A percentile compares a stretch with the other conserved stretches of the same genome.
These are phyloP conservation scores for Fonsecaea pedrosoi DNA, from an alignment of 2,329 filamentous ascomycete species.

Conservation along the genomic window DNA sequence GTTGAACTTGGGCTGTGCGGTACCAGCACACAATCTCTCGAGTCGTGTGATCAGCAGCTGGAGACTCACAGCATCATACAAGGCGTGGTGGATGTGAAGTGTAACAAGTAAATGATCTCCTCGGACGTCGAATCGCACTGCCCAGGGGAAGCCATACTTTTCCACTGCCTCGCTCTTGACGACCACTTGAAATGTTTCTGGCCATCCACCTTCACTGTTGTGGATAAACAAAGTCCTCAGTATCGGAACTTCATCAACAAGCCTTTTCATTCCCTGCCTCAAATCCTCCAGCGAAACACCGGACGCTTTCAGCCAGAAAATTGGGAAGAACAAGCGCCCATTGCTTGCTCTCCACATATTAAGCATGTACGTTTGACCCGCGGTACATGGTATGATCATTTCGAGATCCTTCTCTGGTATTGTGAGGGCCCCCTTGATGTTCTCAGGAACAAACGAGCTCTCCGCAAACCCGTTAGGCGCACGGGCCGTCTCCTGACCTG, in stretches of 20 bases:
- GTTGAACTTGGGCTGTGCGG: conserved; percentile 32
- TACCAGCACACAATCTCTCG: conserved; percentile 50
- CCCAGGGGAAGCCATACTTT: conserved; percentile 30
- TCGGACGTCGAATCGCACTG: conserved; percentile 8
- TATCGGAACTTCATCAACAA: conserved; percentile 66
- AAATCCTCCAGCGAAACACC: conserved; percentile 54
- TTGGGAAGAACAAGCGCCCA: conserved; percentile 74
- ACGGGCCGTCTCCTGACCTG: background rate
- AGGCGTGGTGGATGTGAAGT: conserved; percentile 78
- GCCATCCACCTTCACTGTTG: conserved; percentile 34
- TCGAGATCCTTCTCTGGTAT: conserved; percentile 60
- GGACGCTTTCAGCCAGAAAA: conserved; percentile 67
- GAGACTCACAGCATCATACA: conserved; percentile 87
- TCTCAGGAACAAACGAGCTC: background rate
- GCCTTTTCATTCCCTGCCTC: conserved; percentile 64
- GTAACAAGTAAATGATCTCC: conserved; percentile 44
- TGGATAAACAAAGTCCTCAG: conserved; percentile 72
- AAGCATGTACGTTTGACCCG: conserved; percentile 83
- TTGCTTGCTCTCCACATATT: conserved; percentile 73
- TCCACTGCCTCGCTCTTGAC: conserved; percentile 30
- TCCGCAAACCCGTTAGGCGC: background rate
- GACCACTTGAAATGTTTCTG: conserved; percentile 33
- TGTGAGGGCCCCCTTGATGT: conserved; percentile 37
- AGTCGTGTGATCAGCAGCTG: conserved; percentile 66
- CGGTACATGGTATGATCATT: conserved; percentile 69